These are phyloP conservation scores for Termitomyces bulborhizus DNA, from an alignment of 768 basidiomycete genomes.

Conservation along the genomic window DNA sequence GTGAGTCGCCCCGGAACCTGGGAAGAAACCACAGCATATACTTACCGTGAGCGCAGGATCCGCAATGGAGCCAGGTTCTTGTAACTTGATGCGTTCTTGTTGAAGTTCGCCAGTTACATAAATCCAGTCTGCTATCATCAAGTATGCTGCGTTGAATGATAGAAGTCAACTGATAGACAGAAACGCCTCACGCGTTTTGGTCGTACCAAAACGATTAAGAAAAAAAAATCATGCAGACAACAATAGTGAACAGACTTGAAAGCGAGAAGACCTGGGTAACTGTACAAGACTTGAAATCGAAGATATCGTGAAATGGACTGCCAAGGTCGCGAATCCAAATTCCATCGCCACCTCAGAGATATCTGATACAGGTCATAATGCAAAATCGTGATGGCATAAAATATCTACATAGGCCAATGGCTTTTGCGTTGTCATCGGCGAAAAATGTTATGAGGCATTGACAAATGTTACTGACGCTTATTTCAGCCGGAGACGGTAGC, in stretches of 20 bases:
- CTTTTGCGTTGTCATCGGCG: constrained; percentile 17
- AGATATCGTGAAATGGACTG: too few species aligned
- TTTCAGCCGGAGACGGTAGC: constrained; percentile 21
- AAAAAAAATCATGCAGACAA: too few species aligned
- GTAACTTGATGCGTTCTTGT: not conserved
- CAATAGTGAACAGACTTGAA: too few species aligned
- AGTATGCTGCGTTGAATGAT: not conserved
- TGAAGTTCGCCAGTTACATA: constrained; percentile 8
- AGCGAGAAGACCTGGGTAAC: constrained; percentile 31
- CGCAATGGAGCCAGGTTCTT: not conserved
- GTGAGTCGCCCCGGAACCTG: not conserved
- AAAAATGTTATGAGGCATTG: not conserved
- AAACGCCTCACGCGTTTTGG: too few species aligned
- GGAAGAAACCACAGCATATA: not conserved
- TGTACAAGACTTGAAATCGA: not conserved
- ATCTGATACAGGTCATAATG: constrained; percentile 37
- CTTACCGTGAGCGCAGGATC: constrained; percentile 11
- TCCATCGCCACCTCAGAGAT: constrained; percentile 15
- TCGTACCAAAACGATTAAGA: too few species aligned
- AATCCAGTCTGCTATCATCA: constrained; percentile 8
- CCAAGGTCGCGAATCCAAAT: too few species aligned
- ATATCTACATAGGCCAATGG: constrained; percentile 41
- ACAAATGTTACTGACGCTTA: constrained; percentile 23
- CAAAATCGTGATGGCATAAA: constrained; percentile 44
- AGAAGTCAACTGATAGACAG: not conserved